Percentiles rank a stretch among this genome's conserved stretches.
Evolutionary conservation across 108 stramenopile species (phyloP).

Genomic region (Fragilaria radians): DNA sequence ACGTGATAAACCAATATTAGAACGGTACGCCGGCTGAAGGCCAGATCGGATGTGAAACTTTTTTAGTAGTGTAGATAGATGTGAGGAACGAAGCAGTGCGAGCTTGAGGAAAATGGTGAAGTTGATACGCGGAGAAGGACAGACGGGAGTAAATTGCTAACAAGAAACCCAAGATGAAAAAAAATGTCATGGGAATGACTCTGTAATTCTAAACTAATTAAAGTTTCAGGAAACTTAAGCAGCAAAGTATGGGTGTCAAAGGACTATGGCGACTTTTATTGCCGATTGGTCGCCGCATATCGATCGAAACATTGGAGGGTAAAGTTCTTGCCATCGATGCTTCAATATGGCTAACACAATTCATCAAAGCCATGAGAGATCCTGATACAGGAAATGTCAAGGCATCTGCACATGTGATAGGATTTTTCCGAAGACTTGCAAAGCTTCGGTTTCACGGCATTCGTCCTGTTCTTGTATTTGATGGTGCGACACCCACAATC

Average conservation of each 20-base stretch:
- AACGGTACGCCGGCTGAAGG: too few species aligned
- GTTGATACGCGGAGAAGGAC: too few species aligned
- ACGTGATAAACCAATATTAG: too few species aligned
- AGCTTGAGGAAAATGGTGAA: too few species aligned
- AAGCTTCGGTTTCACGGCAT: slow-evolving; percentile 92
- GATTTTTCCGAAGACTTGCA: slow-evolving; percentile 88
- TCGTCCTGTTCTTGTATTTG: slow-evolving; percentile 96
- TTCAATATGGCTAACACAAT: slow-evolving; percentile 96
- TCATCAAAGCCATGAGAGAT: slow-evolving; percentile 96
- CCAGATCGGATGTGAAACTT: too few species aligned
- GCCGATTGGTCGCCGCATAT: slow-evolving; percentile 91
- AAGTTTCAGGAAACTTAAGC: too few species aligned
- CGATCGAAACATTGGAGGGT: slow-evolving; percentile 92
- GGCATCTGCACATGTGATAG: slow-evolving; percentile 89
- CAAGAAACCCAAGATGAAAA: too few species aligned
- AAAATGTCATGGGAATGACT: too few species aligned
- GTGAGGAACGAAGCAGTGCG: too few species aligned
- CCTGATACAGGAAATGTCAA: slow-evolving; percentile 74
- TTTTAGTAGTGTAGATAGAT: too few species aligned
- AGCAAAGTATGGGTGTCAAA: slow-evolving; percentile 87
- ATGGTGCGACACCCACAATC: slow-evolving; percentile 92
- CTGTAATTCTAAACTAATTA: too few species aligned
- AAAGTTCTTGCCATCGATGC: slow-evolving; percentile 96
- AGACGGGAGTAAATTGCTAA: too few species aligned
- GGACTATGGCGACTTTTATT: slow-evolving; percentile 89